Conservation (phyloP, 441 rosid genomes). For the Pelargonium exstipulatum region DNA sequence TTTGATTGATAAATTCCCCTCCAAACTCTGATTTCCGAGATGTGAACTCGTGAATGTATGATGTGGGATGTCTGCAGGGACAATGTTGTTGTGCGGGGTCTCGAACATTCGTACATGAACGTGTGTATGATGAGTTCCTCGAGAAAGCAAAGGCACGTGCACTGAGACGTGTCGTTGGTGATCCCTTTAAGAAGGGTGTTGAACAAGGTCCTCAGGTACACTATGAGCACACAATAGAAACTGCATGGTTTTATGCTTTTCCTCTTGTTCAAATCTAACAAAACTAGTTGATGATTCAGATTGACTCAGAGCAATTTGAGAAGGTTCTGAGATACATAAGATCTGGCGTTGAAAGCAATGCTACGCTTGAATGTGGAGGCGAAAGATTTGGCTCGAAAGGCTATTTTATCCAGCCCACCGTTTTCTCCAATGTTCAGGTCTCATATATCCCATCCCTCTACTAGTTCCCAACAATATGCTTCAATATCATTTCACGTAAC, state of each 20-base stretch:
- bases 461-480: not conserved
- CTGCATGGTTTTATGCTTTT: too few relatives aligned
- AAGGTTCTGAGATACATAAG: slow-evolving; percentile 28
- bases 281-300: slow-evolving; percentile 12
- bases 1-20: slow-evolving; percentile 5
- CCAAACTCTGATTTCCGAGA: not conserved
- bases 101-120: slow-evolving; percentile 72
- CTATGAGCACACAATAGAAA: not conserved
- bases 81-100: slow-evolving; percentile 92
- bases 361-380: slow-evolving; percentile 29
- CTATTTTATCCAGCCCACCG: slow-evolving; percentile 26
- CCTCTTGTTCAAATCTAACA: not conserved
- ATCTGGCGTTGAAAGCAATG: slow-evolving; percentile 23
- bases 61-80: slow-evolving; percentile 43
- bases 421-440: slow-evolving; percentile 27
- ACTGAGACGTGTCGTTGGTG: slow-evolving; percentile 60
- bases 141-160: slow-evolving; percentile 82
- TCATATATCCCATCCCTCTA: not conserved
- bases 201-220: slow-evolving; percentile 92
- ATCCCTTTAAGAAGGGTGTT: slow-evolving; percentile 72
- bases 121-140: slow-evolving; percentile 67
- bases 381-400: slow-evolving; percentile 24
- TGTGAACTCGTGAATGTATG: slow-evolving; percentile 1
- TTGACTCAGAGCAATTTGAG: slow-evolving; percentile 24
- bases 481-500: not conserved